Conservation (phyloP, 169 alveolate genomes). For the Plasmodium ovale region DNA sequence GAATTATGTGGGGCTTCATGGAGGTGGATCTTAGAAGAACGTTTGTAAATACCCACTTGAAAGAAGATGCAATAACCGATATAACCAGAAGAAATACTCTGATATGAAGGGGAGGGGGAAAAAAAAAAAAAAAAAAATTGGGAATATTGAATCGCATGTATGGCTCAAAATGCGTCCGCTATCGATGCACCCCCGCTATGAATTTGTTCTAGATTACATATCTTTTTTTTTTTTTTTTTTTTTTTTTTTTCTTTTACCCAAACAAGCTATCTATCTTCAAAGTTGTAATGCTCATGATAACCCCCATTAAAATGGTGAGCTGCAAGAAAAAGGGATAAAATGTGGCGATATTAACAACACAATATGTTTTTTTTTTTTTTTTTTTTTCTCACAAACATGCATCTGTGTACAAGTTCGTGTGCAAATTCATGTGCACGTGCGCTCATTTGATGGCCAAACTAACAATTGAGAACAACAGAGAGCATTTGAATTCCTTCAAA, state of each 20-base stretch:
- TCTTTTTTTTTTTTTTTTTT: background rate
- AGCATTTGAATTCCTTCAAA: slow-evolving; percentile 41
- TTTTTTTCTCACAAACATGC: background rate
- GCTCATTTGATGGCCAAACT: background rate
- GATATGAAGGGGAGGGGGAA: no score
- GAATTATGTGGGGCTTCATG: slow-evolving; percentile 33
- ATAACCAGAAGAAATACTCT: slow-evolving; percentile 30
- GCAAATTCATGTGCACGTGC: background rate
- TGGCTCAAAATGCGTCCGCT: no score
- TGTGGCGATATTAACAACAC: no score
- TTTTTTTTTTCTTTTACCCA: slow-evolving; percentile 37
- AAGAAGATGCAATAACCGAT: slow-evolving; percentile 41
- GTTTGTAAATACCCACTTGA: slow-evolving; percentile 58
- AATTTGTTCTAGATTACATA: no score
- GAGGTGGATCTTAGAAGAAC: slow-evolving; percentile 43
- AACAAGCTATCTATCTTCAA: slow-evolving; percentile 48
- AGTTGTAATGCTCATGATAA: slow-evolving; percentile 51
- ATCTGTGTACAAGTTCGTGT: background rate
- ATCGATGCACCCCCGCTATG: no score
- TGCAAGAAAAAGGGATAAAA: background rate
- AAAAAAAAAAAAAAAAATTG: no score
- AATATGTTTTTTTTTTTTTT: no score
- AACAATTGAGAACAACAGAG: slow-evolving; percentile 36
- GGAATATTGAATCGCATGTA: no score
- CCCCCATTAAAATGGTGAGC: slow-evolving; percentile 58